Evolutionary conservation across 1,284 basidiomycete species (phyloP).

Genomic region (Sanghuangporus weigelae): DNA sequence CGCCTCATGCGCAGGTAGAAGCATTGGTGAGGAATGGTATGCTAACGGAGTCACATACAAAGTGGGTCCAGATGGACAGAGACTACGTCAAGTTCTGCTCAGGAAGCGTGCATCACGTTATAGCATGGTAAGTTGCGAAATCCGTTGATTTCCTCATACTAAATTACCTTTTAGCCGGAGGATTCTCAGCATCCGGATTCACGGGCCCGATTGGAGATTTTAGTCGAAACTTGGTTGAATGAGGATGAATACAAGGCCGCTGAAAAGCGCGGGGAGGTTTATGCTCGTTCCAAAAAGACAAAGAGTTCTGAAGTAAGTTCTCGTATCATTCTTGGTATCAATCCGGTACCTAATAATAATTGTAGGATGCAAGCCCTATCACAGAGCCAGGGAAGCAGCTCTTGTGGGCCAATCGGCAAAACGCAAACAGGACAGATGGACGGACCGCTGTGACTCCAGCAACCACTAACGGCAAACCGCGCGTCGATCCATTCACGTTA

Average conservation of each 20-base stretch:
- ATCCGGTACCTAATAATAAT: constrained; percentile 3
- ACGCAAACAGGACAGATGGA: constrained; percentile 35
- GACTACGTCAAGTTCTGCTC: constrained; percentile 60
- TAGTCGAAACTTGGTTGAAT: constrained; percentile 69
- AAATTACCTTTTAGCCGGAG: constrained; percentile 43
- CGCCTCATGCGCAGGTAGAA: constrained; percentile 46
- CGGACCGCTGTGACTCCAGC: constrained; percentile 32
- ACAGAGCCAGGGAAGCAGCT: constrained; percentile 40
- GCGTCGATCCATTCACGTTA: constrained; percentile 32
- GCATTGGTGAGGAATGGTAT: constrained; percentile 72
- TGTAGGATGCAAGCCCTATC: constrained; percentile 25
- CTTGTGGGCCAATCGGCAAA: constrained; percentile 39
- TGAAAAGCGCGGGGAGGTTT: constrained; percentile 53
- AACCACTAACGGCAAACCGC: constrained; percentile 34
- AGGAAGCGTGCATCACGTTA: constrained; percentile 64
- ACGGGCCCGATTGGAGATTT: constrained; percentile 57
- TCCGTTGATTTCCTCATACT: constrained; percentile 1
- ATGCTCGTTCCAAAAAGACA: constrained; percentile 43
- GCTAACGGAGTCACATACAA: constrained; percentile 62
- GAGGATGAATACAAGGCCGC: constrained; percentile 66
- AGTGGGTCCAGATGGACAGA: constrained; percentile 63
- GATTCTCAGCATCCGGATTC: constrained; percentile 75
- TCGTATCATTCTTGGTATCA: not conserved
- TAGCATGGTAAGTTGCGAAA: constrained; percentile 52
- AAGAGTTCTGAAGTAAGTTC: constrained; percentile 26